Percentiles rank a stretch among this genome's conserved stretches.
Evolutionary conservation across 768 basidiomycete species (phyloP).

Genomic region (Hygrocybe punicea): DNA sequence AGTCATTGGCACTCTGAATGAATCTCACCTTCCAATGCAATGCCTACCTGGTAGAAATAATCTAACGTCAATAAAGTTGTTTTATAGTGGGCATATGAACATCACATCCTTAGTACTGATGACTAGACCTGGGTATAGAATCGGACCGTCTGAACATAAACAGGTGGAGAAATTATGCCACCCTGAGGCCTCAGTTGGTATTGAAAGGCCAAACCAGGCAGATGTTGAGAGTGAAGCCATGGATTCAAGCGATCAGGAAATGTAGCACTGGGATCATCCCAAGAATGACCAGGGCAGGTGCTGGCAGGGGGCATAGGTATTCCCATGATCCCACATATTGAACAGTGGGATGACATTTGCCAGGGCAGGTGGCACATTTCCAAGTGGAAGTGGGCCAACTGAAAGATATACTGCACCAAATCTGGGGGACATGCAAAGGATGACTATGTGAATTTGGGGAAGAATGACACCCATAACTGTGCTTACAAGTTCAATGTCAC

Average conservation of each 20-base stretch:
- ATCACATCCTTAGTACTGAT: background rate
- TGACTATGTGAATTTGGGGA: background rate
- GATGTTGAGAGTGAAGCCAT: background rate
- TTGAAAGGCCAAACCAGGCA: background rate
- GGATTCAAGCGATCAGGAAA: background rate
- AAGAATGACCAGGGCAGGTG: background rate
- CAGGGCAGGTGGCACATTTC: background rate
- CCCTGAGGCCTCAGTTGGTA: background rate
- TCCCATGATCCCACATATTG: background rate
- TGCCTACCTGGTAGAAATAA: too few species aligned
- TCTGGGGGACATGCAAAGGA: background rate
- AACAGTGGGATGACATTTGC: background rate
- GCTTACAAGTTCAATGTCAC: background rate
- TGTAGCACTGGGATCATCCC: background rate
- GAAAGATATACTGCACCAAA: background rate
- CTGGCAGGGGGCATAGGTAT: background rate
- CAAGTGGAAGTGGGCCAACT: background rate
- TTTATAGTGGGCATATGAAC: too few species aligned
- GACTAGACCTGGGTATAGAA: background rate
- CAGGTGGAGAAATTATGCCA: too few species aligned
- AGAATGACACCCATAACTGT: background rate
- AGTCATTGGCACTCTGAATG: too few species aligned
- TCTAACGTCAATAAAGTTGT: too few species aligned
- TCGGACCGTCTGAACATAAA: too few species aligned
- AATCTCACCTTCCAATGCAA: too few species aligned